Base-by-base conservation (phyloP, 768 basidiomycete genomes). In the Psilocybe cubensis region DNA sequence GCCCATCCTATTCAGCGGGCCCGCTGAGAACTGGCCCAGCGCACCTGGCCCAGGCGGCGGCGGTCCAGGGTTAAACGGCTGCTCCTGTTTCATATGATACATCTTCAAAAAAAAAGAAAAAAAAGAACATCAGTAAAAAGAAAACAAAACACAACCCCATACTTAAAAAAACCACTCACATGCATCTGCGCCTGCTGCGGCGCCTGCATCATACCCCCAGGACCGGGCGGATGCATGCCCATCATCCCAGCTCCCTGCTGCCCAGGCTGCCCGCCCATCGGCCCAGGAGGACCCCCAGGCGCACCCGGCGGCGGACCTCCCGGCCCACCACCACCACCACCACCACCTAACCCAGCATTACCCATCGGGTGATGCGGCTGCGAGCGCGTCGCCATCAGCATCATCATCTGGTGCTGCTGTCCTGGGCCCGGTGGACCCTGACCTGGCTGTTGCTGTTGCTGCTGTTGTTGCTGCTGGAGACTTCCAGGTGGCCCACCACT, bases 401-500 rank as follows among this genome's bases (percentile, higher is more conserved):
- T 52, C 31, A 11, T 44, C 52, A 58, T 51, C 25, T 57, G 62
- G 27, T 60, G 58, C 20, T 52, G 52, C 42, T 62, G 52, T 7
- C 21, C 31, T 10, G 43, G 21, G 40, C 31, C 31, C 4, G 49
- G 49, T 20, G 41, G 49, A 38, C 51, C 53, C 23, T 51, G 50
- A 40, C 48, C 40, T 20, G 48, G 56, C 44, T 59, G 58, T 33
- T 59, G 57, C 18, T 56, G 42, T 40, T 56, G 58, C 38, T 55
- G 50, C 41, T 52, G 46, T 20, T 53, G 56, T 38, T 59, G 58
- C 43, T 59, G 56, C n/a, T 58, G 42, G 17, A 21, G 58, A 29
- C 51, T 33, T 11, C 63, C 59, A 48, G 61, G 61, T n/a, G n/a
- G n/a, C n/a, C n/a, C n/a, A n/a, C 24, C 50, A 59, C 8, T 31